Base-by-base conservation (phyloP, 1,284 basidiomycete genomes). In the Somion occarium region DNA sequence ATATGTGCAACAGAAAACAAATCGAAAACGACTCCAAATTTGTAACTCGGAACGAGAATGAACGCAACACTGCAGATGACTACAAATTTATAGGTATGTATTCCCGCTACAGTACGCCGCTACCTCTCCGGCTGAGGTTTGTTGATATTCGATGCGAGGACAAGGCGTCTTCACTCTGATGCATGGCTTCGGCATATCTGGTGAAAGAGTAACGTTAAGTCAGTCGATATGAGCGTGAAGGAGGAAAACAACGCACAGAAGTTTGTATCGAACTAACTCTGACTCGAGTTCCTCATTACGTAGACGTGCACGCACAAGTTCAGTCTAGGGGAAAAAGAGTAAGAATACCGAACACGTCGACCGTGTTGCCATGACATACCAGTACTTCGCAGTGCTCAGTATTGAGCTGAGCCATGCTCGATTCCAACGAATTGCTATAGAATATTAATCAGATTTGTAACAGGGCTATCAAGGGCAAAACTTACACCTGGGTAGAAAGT, bases 181-280 rank as follows among this genome's bases (percentile, higher is more conserved):
- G 91, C 79, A 93, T 90, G 3, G 90, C 84, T 67, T 93, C 91
- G 19, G 92, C 91, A 61, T 93, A 94, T 52, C 91, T 93, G 15
- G 19, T 5, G 13, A 7, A 23, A 13, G 57, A 7, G 48, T 19
- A 34, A 41, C 0, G 42, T 19, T 1, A 15, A 46, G 38, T 51
- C 3, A 38, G 42, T 49, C 27, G 53, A 20, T 23, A 18, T 48
- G 34, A 44, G 43, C 25, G 23, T 26, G 22, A 53, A 44, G 24
- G 3, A 26, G 38, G 9, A 24, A 27, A 24, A 15, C 37, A 12
- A 75, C 90, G 66, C 61, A 93, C 91, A 94, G 69, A 37, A 94
- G 71, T 68, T 96, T 97, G 69, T 94, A 97, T 39, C 88, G 82
- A 30, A 97, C 93, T 9, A 97, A 80, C 66, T 97, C 91, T 50